Percentiles rank a stretch among this genome's conserved stretches.
Conservation (phyloP, 2,329 filamentous ascomycete species). For the Neonectria magnoliae region DNA sequence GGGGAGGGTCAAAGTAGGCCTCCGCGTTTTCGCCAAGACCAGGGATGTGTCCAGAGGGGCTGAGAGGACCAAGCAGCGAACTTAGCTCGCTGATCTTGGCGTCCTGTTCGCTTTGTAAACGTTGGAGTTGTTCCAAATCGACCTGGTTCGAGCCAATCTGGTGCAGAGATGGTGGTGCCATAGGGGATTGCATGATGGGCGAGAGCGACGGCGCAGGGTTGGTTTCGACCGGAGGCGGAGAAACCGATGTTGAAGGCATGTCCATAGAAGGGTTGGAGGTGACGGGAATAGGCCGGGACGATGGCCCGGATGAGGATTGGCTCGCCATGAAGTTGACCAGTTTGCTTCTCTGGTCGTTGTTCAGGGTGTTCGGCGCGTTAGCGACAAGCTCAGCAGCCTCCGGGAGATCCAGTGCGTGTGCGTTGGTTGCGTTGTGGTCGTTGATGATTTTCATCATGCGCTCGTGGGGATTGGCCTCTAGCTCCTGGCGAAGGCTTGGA, state of each 20-base stretch:
- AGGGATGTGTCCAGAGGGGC: constrained; percentile 81
- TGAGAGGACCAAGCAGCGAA: constrained; percentile 79
- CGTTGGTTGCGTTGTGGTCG: constrained; percentile 67
- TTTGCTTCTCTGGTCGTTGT: constrained; percentile 65
- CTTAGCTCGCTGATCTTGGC: constrained; percentile 79
- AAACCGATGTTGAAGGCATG: constrained; percentile 36
- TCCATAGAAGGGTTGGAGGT: constrained; percentile 29
- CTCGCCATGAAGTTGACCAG: constrained; percentile 70
- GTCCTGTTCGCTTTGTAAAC: constrained; percentile 82
- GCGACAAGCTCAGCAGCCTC: constrained; percentile 62
- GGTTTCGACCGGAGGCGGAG: constrained; percentile 40
- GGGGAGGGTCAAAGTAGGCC: constrained; percentile 49
- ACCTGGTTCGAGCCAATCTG: constrained; percentile 75
- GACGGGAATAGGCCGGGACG: constrained; percentile 36
- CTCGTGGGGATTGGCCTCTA: constrained; percentile 67
- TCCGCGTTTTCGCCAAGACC: constrained; percentile 64
- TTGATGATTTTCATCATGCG: constrained; percentile 74
- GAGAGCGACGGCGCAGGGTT: constrained; percentile 55
- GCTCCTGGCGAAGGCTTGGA: constrained; percentile 64
- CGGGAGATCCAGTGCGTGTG: constrained; percentile 61
- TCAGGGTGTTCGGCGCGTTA: constrained; percentile 64
- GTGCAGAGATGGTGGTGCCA: constrained; percentile 63
- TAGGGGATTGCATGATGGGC: constrained; percentile 57
- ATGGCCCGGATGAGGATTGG: constrained; percentile 44
- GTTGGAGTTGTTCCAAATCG: constrained; percentile 81